These are phyloP conservation scores for Dactylis glomerata DNA, from an alignment of 176 grass and related monocot species.

Conservation along the genomic window DNA sequence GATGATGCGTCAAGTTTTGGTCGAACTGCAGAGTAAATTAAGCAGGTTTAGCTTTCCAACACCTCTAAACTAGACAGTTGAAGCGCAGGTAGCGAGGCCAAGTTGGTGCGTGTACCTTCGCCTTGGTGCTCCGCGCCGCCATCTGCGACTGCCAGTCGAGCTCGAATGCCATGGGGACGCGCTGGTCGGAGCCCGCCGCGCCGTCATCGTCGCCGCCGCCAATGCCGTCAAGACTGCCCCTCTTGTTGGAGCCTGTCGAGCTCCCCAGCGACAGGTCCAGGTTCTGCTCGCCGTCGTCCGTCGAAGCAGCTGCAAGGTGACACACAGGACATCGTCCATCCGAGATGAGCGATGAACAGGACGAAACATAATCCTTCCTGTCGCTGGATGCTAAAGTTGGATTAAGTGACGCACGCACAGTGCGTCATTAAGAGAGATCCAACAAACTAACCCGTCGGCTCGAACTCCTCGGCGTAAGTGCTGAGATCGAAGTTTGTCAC, in stretches of 20 bases:
- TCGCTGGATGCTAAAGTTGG: not conserved
- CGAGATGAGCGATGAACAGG: not conserved
- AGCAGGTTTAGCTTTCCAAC: not conserved
- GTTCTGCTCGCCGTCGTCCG: conserved; percentile 56
- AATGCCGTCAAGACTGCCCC: conserved; percentile 35
- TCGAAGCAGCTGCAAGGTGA: not conserved
- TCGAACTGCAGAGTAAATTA: conserved; percentile 39
- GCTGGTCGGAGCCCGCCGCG: conserved; percentile 43
- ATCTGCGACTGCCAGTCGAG: conserved; percentile 61
- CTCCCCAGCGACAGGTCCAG: conserved; percentile 86
- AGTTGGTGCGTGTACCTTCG: conserved; percentile 46
- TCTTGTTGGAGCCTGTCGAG: conserved; percentile 60
- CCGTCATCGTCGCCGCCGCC: conserved; percentile 37
- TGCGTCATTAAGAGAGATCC: not conserved
- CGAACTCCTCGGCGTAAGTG: conserved; percentile 66
- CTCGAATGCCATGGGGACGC: conserved; percentile 58
- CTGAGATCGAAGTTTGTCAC: conserved; percentile 81
- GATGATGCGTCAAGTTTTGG: conserved; percentile 48
- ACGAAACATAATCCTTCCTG: not conserved
- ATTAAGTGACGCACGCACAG: not conserved
- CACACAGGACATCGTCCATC: not conserved
- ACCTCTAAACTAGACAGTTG: not conserved
- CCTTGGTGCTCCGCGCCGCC: conserved; percentile 47
- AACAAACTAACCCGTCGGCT: conserved; percentile 23
- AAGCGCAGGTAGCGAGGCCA: not conserved